Conservation (phyloP, 1,284 basidiomycete genomes). For the Naganishia albida region DNA sequence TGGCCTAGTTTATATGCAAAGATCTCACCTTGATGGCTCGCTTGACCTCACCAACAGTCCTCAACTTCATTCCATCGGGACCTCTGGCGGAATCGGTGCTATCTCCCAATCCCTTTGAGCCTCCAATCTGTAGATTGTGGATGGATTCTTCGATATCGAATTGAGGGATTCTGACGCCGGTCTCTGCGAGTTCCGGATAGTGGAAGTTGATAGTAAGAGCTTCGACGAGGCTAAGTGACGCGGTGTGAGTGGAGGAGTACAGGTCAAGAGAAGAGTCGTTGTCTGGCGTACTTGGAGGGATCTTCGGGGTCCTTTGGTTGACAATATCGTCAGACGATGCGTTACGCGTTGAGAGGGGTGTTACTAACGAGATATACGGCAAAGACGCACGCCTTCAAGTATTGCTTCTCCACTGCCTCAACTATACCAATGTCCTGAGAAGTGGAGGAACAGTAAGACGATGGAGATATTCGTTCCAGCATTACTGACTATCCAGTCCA, state of each 20-base stretch:
- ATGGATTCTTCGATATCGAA: conserved; percentile 28
- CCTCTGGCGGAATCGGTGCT: conserved; percentile 7
- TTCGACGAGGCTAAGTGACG: conserved; percentile 28
- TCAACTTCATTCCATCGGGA: conserved; percentile 8
- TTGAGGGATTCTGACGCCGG: conserved; percentile 18
- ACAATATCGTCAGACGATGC: neutral
- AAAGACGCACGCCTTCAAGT: conserved; percentile 33
- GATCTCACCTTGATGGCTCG: conserved; percentile 26
- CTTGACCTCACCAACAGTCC: conserved; percentile 32
- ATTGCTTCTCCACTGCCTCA: conserved; percentile 33
- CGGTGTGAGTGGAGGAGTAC: neutral
- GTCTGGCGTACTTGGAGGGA: conserved; percentile 29
- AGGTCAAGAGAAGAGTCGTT: neutral
- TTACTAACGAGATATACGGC: conserved; percentile 34
- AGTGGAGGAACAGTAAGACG: neutral
- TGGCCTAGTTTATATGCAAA: neutral
- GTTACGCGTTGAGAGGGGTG: neutral
- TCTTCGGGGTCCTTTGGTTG: conserved; percentile 33
- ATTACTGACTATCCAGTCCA: conserved; percentile 34
- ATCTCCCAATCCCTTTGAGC: conserved; percentile 1
- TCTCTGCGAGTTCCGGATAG: conserved; percentile 24
- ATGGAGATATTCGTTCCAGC: neutral
- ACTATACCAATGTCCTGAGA: conserved; percentile 29
- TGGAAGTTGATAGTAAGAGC: conserved; percentile 34
- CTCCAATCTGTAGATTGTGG: conserved; percentile 19